phyloP scores from a whole-genome alignment of 2,329 filamentous ascomycete genomes.

The Tympanopsis confertula region DNA sequence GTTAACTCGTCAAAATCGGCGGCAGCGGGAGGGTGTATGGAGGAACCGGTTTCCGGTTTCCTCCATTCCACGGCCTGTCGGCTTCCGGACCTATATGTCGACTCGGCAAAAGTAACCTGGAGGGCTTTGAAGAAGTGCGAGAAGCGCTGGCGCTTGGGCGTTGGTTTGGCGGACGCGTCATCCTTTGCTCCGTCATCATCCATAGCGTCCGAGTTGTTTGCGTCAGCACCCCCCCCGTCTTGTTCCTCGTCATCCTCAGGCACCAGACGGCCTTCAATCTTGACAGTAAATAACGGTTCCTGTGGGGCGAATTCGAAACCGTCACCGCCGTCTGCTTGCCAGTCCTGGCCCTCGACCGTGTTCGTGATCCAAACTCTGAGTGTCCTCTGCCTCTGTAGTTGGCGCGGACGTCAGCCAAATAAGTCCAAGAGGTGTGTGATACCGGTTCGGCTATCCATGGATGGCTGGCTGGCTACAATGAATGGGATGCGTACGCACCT shows the following conservation, averaged over 20 bases:
- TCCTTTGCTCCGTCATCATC: constrained; percentile 40
- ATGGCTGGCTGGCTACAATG: constrained; percentile 1
- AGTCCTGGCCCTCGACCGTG: constrained; percentile 84
- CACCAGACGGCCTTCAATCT: constrained; percentile 78
- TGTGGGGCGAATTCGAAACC: constrained; percentile 73
- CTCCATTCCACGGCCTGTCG: constrained; percentile 67
- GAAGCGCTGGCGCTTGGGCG: constrained; percentile 41
- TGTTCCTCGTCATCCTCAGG: constrained; percentile 53
- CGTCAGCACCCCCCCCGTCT: constrained; percentile 26
- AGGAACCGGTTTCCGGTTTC: constrained; percentile 38
- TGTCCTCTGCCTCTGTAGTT: constrained; percentile 58
- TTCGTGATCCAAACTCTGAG: constrained; percentile 92
- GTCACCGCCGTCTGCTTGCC: constrained; percentile 66
- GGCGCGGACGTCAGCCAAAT: too few relatives aligned
- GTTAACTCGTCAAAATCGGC: constrained; percentile 82
- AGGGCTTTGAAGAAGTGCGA: constrained; percentile 75
- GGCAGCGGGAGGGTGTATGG: constrained; percentile 45
- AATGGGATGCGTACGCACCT: constrained; percentile 29
- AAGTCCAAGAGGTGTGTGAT: constrained; percentile 5
- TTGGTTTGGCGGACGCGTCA: constrained; percentile 20
- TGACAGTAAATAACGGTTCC: constrained; percentile 59
- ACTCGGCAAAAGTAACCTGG: constrained; percentile 58
- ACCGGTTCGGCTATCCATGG: constrained; percentile 3
- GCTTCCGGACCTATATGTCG: constrained; percentile 32
- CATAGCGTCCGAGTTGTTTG: constrained; percentile 35